A percentile compares a stretch with the other conserved stretches of the same genome.
These are phyloP conservation scores for Sporothrix humicola DNA, from an alignment of 2,329 filamentous ascomycete species.

Conservation along the genomic window DNA sequence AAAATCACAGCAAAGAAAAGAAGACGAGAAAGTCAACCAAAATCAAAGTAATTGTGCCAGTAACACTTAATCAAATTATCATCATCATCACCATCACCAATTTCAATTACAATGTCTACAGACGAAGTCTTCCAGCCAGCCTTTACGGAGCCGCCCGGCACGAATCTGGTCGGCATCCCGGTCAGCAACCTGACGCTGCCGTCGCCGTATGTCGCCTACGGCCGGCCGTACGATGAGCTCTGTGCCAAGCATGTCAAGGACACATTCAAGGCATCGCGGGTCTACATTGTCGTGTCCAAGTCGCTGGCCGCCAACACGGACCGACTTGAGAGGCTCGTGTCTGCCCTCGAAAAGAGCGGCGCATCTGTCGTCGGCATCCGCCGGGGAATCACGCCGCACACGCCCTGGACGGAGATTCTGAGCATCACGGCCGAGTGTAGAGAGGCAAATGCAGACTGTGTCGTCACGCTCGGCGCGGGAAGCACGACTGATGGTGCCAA, in stretches of 20 bases:
- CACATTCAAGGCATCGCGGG: background rate
- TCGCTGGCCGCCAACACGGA: background rate
- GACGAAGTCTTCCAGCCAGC: background rate
- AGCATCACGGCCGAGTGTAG: background rate
- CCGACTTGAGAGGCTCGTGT: background rate
- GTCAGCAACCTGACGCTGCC: conserved; percentile 1
- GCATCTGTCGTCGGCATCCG: background rate
- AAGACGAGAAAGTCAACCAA: too few species aligned
- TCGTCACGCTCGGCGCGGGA: background rate
- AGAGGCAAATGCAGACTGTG: background rate
- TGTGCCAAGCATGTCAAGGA: background rate
- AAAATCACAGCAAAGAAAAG: too few species aligned
- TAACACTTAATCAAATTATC: too few species aligned
- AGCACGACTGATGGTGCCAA: background rate
- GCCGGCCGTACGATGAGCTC: background rate
- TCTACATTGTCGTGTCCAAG: background rate
- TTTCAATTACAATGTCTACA: background rate
- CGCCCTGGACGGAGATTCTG: background rate
- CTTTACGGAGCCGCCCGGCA: conserved; percentile 17
- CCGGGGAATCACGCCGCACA: background rate
- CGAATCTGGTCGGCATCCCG: conserved; percentile 9
- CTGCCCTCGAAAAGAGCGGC: background rate
- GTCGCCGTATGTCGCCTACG: background rate
- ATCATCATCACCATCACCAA: background rate
- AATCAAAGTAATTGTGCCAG: too few species aligned